A percentile compares a stretch with the other conserved stretches of the same genome.
Conservation (phyloP, 805 yeast species). For the Yarrowia sp. region DNA sequence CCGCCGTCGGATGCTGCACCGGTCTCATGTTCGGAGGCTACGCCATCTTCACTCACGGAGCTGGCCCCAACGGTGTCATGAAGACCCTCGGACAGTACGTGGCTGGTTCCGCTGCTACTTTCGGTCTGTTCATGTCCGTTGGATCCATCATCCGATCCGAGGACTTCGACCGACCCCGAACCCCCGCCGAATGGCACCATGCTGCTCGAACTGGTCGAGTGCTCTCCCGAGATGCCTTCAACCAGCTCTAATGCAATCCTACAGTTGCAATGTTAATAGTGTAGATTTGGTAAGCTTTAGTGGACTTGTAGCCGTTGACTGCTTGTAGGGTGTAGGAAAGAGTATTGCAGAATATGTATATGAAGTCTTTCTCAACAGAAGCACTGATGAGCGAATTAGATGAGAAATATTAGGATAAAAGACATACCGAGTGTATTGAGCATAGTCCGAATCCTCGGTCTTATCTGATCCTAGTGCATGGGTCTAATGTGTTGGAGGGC, state of each 20-base stretch:
- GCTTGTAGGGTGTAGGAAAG: too few relatives aligned
- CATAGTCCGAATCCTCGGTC: too few relatives aligned
- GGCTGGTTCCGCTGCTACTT: constrained; percentile 93
- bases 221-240: constrained; percentile 23
- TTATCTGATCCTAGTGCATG: not conserved
- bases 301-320: not conserved
- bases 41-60: constrained; percentile 85
- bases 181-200: constrained; percentile 35
- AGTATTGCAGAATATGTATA: too few relatives aligned
- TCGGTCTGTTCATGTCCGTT: constrained; percentile 89
- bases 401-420: too few relatives aligned
- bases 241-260: constrained; percentile 25
- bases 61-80: constrained; percentile 98
- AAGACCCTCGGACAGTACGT: constrained; percentile 95
- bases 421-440: too few relatives aligned
- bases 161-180: constrained; percentile 28
- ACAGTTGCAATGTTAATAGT: constrained; percentile 25
- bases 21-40: constrained; percentile 90
- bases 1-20: constrained; percentile 86
- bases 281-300: not conserved
- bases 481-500: too few relatives aligned
- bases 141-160: constrained; percentile 59
- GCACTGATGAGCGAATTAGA: too few relatives aligned
- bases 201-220: constrained; percentile 26
- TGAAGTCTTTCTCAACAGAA: too few relatives aligned